Evolutionary conservation across 2,329 filamentous ascomycete genomes (phyloP).

Genomic region (Parastagonospora nodorum): DNA sequence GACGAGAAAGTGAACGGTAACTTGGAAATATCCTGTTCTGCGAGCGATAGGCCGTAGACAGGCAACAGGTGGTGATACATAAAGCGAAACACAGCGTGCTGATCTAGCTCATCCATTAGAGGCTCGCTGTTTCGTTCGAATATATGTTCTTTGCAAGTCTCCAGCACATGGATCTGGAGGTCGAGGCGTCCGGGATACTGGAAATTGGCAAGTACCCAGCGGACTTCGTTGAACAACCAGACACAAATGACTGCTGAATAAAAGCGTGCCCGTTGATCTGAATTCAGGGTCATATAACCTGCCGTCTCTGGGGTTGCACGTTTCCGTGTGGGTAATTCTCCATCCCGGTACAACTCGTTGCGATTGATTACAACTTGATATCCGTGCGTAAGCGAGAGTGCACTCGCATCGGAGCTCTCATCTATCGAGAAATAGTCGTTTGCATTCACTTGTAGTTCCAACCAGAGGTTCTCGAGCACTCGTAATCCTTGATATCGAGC

Average conservation of each 20-base stretch:
- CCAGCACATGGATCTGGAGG: slow-evolving; percentile 4
- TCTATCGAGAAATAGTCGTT: slow-evolving; percentile 19
- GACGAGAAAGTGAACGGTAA: slow-evolving; percentile 25
- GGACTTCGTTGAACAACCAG: slow-evolving; percentile 33
- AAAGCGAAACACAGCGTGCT: slow-evolving; percentile 25
- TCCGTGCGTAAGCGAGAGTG: slow-evolving; percentile 2
- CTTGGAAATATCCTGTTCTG: slow-evolving; percentile 16
- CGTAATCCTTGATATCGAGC: slow-evolving; percentile 31
- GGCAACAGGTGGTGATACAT: slow-evolving; percentile 33
- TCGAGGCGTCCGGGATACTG: slow-evolving; percentile 5
- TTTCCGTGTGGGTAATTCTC: not conserved
- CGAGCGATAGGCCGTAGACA: slow-evolving; percentile 15
- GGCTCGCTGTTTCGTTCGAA: not conserved
- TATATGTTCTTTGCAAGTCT: slow-evolving; percentile 1
- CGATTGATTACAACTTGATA: slow-evolving; percentile 8
- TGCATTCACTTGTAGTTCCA: slow-evolving; percentile 17
- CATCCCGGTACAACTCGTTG: slow-evolving; percentile 8
- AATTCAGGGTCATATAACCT: slow-evolving; percentile 14
- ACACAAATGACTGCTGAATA: slow-evolving; percentile 21
- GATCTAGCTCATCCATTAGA: slow-evolving; percentile 26
- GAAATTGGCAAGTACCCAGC: slow-evolving; percentile 28
- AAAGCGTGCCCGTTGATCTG: slow-evolving; percentile 29
- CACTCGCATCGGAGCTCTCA: slow-evolving; percentile 3
- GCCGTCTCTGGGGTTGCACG: slow-evolving; percentile 4
- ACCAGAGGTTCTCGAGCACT: slow-evolving; percentile 26